Conservation (phyloP, 2,329 filamentous ascomycete species). For the Paraphoma sp. region DNA sequence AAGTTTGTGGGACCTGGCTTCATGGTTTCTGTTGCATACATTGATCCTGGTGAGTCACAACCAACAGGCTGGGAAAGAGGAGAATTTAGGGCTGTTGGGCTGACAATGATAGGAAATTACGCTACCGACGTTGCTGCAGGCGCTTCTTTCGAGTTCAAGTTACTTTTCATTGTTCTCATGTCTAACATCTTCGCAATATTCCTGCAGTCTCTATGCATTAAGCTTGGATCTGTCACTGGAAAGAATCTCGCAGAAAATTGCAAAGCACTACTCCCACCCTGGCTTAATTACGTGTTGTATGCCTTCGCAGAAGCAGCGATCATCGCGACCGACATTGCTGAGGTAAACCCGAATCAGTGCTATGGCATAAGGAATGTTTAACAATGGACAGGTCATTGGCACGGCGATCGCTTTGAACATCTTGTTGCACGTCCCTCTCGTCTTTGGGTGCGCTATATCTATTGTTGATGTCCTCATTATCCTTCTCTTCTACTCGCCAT, state of each 20-base stretch:
- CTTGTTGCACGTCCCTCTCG: slow-evolving; percentile 60
- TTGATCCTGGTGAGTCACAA: slow-evolving; percentile 52
- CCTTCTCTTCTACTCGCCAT: slow-evolving; percentile 62
- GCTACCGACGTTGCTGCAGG: slow-evolving; percentile 74
- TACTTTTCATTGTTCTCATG: slow-evolving; percentile 72
- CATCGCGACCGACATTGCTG: slow-evolving; percentile 66
- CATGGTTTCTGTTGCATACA: slow-evolving; percentile 61
- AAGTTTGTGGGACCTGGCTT: slow-evolving; percentile 72
- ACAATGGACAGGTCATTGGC: slow-evolving; percentile 56
- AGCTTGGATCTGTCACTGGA: slow-evolving; percentile 59
- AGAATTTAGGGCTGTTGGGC: background rate
- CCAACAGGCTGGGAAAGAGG: background rate
- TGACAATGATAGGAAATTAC: slow-evolving; percentile 64
- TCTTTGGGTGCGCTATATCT: slow-evolving; percentile 64
- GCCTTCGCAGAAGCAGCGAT: slow-evolving; percentile 63
- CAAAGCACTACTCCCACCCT: slow-evolving; percentile 57
- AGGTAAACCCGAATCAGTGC: slow-evolving; percentile 34
- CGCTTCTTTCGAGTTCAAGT: slow-evolving; percentile 67
- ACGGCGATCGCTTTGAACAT: slow-evolving; percentile 64
- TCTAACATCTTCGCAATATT: slow-evolving; percentile 76
- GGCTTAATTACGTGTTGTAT: slow-evolving; percentile 62
- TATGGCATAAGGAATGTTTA: background rate
- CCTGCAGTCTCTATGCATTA: slow-evolving; percentile 70
- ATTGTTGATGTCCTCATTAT: slow-evolving; percentile 64
- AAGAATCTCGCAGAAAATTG: slow-evolving; percentile 58